These are phyloP conservation scores for Solanum ahanhuiri DNA, from an alignment of 257 asterid genomes.

Conservation along the genomic window DNA sequence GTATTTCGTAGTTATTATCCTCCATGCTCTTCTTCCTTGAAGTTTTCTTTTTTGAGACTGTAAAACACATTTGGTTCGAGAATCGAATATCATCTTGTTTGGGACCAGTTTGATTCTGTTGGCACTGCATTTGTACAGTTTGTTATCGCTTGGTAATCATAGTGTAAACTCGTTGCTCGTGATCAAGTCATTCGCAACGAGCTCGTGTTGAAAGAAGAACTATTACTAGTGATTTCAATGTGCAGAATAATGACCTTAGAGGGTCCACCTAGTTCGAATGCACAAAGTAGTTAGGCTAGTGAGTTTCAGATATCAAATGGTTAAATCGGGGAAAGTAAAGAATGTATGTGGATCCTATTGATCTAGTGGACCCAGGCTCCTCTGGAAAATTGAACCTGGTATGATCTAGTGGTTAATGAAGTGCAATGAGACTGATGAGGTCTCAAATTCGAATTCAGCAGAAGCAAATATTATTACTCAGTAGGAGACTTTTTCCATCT, in stretches of 20 bases:
- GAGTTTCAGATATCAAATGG: too few relatives aligned
- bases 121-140: too few relatives aligned
- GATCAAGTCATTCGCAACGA: too few relatives aligned
- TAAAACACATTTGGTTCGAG: background rate
- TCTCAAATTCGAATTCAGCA: too few relatives aligned
- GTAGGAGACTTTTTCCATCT: too few relatives aligned
- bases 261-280: background rate
- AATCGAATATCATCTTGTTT: background rate
- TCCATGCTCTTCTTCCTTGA: background rate
- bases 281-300: background rate
- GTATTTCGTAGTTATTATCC: background rate
- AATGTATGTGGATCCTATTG: background rate
- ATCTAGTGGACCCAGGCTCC: background rate
- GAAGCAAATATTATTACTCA: too few relatives aligned
- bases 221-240: background rate
- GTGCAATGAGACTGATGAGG: too few relatives aligned
- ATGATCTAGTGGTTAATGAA: too few relatives aligned
- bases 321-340: too few relatives aligned
- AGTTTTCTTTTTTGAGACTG: background rate
- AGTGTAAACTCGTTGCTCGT: too few relatives aligned
- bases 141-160: too few relatives aligned
- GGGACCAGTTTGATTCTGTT: background rate
- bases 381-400: too few relatives aligned
- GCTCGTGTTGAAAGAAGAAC: background rate
- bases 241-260: background rate